Evolutionary conservation across 2,329 filamentous ascomycete genomes (phyloP).

Genomic region (Fusarium incarnatum): DNA sequence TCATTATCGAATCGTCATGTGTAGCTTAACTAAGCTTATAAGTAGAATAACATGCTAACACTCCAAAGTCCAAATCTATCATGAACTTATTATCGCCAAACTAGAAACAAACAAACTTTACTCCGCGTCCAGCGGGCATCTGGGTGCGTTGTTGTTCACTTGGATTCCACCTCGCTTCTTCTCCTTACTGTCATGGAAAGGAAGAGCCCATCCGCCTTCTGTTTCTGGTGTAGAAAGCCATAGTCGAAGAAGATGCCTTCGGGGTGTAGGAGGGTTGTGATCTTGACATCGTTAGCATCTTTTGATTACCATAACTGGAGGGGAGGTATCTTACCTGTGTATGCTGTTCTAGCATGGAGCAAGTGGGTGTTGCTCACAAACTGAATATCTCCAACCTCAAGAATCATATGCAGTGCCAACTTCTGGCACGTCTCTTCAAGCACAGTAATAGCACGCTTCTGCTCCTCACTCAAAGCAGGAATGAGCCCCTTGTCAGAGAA

Average conservation of each 20-base stretch:
- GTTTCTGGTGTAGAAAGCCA: constrained; percentile 86
- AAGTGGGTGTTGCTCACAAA: constrained; percentile 85
- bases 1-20: not conserved
- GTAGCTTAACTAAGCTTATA: not conserved
- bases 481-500: constrained; percentile 81
- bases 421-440: constrained; percentile 78
- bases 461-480: constrained; percentile 75
- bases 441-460: constrained; percentile 72
- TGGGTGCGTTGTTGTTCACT: constrained; percentile 82
- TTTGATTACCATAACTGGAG: accelerated
- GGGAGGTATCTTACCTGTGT: constrained; percentile 59
- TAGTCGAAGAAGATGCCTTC: constrained; percentile 83
- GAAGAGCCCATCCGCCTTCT: constrained; percentile 87
- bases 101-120: constrained; percentile 54
- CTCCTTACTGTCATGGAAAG: constrained; percentile 83
- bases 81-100: constrained; percentile 9
- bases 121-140: constrained; percentile 81
- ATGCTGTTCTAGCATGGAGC: constrained; percentile 83
- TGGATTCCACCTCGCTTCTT: constrained; percentile 92
- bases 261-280: constrained; percentile 72
- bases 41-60: not conserved
- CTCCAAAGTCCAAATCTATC: constrained; percentile 2
- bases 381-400: constrained; percentile 90
- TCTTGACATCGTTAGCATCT: constrained; percentile 47
- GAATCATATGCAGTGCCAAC: constrained; percentile 82